phyloP scores from a whole-genome alignment of 192 early-diverging fungal species.

The Coemansia biformis region DNA sequence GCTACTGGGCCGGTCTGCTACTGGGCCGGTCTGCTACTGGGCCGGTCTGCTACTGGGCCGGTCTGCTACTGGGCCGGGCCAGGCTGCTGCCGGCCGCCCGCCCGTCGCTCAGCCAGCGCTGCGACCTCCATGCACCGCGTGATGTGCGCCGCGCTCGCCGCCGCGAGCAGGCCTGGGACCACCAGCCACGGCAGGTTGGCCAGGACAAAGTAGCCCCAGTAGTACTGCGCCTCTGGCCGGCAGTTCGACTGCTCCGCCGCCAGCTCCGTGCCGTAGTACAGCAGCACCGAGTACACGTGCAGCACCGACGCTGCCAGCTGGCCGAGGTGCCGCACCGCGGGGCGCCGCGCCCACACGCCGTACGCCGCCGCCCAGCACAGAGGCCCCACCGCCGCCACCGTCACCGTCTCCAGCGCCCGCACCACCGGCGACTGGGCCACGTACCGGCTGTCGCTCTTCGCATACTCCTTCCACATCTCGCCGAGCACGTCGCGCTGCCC shows the following conservation, averaged over 20 bases:
- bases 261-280: slow-evolving; percentile 60
- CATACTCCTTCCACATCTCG: slow-evolving; percentile 71
- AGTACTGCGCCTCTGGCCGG: slow-evolving; percentile 56
- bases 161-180: slow-evolving; percentile 49
- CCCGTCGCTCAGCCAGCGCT: slow-evolving; percentile 1
- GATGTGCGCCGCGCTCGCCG: slow-evolving; percentile 10
- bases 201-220: slow-evolving; percentile 58
- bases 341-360: slow-evolving; percentile 16
- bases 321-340: slow-evolving; percentile 43
- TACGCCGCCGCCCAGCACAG: slow-evolving; percentile 26
- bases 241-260: slow-evolving; percentile 51
- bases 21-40: too few relatives aligned
- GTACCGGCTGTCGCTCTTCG: slow-evolving; percentile 64
- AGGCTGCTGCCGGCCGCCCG: background rate
- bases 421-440: slow-evolving; percentile 54
- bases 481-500: slow-evolving; percentile 42
- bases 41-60: too few relatives aligned
- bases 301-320: slow-evolving; percentile 55
- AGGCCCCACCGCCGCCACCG: slow-evolving; percentile 45
- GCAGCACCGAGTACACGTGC: slow-evolving; percentile 60
- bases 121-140: slow-evolving; percentile 10
- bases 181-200: slow-evolving; percentile 64
- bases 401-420: slow-evolving; percentile 56
- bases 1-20: too few relatives aligned
- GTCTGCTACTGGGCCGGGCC: too few relatives aligned